Evolutionary conservation across 2,329 filamentous ascomycete species (phyloP).

Genomic region (Bipolaris sorokiniana): DNA sequence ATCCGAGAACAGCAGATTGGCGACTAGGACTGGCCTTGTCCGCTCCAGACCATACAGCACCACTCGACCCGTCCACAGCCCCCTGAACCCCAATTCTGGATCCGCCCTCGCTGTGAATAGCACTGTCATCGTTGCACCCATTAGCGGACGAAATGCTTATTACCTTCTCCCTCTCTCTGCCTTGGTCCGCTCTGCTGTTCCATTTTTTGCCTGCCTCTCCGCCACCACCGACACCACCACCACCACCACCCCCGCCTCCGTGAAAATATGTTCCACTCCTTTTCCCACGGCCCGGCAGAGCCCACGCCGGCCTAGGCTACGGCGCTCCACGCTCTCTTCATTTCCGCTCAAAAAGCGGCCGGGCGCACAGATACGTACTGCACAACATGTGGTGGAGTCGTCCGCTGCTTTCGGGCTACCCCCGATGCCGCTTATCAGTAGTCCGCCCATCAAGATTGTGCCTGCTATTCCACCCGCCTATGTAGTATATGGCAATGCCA

Average conservation of each 20-base stretch:
- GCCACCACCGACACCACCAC: too few species aligned
- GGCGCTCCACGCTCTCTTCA: constrained; percentile 32
- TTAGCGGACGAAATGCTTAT: background rate
- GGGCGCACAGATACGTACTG: constrained; percentile 38
- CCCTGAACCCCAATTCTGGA: constrained; percentile 23
- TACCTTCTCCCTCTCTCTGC: background rate
- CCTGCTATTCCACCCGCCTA: constrained; percentile 13
- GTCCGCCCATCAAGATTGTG: constrained; percentile 25
- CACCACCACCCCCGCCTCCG: background rate
- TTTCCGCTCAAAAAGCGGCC: constrained; percentile 40
- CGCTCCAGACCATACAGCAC: constrained; percentile 22
- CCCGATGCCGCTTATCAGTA: constrained; percentile 16
- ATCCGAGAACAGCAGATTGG: constrained; percentile 21
- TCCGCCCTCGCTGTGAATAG: background rate
- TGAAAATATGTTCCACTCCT: constrained; percentile 20
- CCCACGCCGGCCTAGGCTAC: constrained; percentile 25
- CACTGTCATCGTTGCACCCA: background rate
- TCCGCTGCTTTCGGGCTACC: constrained; percentile 22
- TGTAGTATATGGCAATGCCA: constrained; percentile 1
- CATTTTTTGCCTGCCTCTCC: background rate
- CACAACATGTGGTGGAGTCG: constrained; percentile 27
- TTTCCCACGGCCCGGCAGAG: constrained; percentile 20
- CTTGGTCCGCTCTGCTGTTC: background rate
- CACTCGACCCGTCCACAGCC: constrained; percentile 27
- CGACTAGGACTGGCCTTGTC: constrained; percentile 20